Evolutionary conservation across 2,329 filamentous ascomycete genomes (phyloP), one percentile per base, ranked within the genome.

Genomic region (Didymella segeticola): DNA sequence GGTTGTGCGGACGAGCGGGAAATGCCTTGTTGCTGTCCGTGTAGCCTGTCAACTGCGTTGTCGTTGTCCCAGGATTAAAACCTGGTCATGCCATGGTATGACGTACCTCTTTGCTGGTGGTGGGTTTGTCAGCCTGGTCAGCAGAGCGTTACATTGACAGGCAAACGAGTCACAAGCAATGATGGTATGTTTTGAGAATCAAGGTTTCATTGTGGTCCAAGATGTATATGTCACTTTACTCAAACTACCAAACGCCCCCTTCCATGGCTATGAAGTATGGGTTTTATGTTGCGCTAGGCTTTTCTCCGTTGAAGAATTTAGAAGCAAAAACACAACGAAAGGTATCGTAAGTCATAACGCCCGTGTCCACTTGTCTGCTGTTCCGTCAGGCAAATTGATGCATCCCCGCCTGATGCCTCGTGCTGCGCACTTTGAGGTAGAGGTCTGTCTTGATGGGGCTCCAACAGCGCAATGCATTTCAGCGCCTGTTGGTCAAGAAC

Each of bases 401-500:
- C 45, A 38, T 26, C 19, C 42, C 34, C 31, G 38, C 17, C 19
- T 5, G 11, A 20, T 17, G 27, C 43, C 27, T 19, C 33, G 31
- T 36, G 33, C 38, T 39, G 34, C 27, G 42, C 20, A 47, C 49
- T 47, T 47, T 47, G 43, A 46, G 43, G 42, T 33, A 31, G 19
- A n/a, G 47, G 33, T 26, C 20, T 5, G 20, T 19, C 12, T 27
- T 9, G n/a, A n/a, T n/a, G n/a, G n/a, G n/a, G n/a, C n/a, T n/a
- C n/a, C n/a, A n/a, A n/a, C n/a, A n/a, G n/a, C n/a, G n/a, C n/a
- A n/a, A n/a, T n/a, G n/a, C n/a, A n/a, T n/a, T n/a, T n/a, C n/a
- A 73, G 61, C 60, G 52, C 59, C 58, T 65, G 66, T 73, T 73
- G 54, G 66, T 70, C 43, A 73, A 48, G 60, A 73, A 73, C 41